Percentiles rank a stretch among this genome's conserved stretches.
phyloP scores from a whole-genome alignment of 1,284 basidiomycete genomes.

The Ustilago tritici region DNA sequence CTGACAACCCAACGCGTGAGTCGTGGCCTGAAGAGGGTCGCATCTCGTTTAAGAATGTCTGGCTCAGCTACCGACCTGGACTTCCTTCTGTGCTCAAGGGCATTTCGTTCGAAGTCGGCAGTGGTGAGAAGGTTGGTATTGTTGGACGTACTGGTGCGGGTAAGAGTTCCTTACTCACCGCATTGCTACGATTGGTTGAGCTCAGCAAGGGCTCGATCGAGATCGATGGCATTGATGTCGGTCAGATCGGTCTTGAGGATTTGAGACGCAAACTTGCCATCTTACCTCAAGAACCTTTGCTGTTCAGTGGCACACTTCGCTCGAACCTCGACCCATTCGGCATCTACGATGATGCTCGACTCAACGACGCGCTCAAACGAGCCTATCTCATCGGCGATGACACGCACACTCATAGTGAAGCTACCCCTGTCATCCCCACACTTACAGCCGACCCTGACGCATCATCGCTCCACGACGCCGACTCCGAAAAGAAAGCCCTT shows the following conservation, averaged over 20 bases:
- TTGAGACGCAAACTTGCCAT: slow-evolving; percentile 63
- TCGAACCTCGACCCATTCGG: slow-evolving; percentile 70
- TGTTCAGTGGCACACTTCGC: slow-evolving; percentile 70
- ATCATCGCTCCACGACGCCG: slow-evolving; percentile 29
- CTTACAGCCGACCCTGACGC: slow-evolving; percentile 24
- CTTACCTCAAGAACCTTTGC: slow-evolving; percentile 68
- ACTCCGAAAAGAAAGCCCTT: slow-evolving; percentile 39
- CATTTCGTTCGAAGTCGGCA: slow-evolving; percentile 70
- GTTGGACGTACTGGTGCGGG: slow-evolving; percentile 74
- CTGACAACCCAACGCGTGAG: slow-evolving; percentile 52
- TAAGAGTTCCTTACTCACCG: slow-evolving; percentile 80
- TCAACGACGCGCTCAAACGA: slow-evolving; percentile 69
- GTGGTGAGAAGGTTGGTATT: slow-evolving; percentile 74
- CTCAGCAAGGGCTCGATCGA: slow-evolving; percentile 76
- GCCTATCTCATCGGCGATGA: slow-evolving; percentile 65
- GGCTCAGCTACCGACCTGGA: slow-evolving; percentile 72
- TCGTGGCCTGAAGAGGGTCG: slow-evolving; percentile 68
- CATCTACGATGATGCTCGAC: slow-evolving; percentile 67
- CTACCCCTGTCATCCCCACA: slow-evolving; percentile 30
- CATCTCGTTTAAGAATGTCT: slow-evolving; percentile 68
- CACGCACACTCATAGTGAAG: slow-evolving; percentile 44
- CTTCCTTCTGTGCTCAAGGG: slow-evolving; percentile 72
- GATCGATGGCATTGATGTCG: slow-evolving; percentile 78
- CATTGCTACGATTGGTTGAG: slow-evolving; percentile 80
- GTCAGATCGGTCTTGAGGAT: slow-evolving; percentile 72